phyloP scores from a whole-genome alignment of 2,329 filamentous ascomycete species.

The Nakataea oryzae region DNA sequence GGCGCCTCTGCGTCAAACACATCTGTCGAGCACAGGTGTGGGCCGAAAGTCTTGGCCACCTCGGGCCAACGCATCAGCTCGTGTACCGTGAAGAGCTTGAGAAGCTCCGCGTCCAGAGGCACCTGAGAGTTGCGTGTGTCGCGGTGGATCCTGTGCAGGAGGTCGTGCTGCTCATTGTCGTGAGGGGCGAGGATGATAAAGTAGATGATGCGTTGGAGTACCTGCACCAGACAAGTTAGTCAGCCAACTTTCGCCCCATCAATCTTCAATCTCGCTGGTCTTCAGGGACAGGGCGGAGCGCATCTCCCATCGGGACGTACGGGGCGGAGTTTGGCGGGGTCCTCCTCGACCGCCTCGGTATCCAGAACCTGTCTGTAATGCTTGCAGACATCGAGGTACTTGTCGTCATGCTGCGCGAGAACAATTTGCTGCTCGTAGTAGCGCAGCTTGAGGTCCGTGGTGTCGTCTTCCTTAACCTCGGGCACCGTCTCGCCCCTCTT shows the following conservation, averaged over 20 bases:
- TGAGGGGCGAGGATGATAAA: slow-evolving; percentile 94
- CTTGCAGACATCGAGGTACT: slow-evolving; percentile 96
- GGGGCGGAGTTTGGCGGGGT: slow-evolving; percentile 73
- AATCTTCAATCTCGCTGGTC: too few relatives aligned
- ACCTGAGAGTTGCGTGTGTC: slow-evolving; percentile 75
- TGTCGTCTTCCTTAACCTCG: slow-evolving; percentile 72
- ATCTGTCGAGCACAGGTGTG: slow-evolving; percentile 79
- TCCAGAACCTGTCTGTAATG: slow-evolving; percentile 95
- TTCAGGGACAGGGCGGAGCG: too few relatives aligned
- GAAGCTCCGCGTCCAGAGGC: slow-evolving; percentile 68
- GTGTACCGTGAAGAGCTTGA: slow-evolving; percentile 89
- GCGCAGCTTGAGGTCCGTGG: slow-evolving; percentile 87
- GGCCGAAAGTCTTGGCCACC: slow-evolving; percentile 78
- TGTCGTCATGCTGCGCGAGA: slow-evolving; percentile 91
- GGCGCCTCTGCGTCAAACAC: slow-evolving; percentile 60
- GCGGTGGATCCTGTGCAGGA: slow-evolving; percentile 83
- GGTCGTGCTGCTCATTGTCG: slow-evolving; percentile 97
- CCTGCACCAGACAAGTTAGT: slow-evolving; percentile 34
- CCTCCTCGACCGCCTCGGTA: slow-evolving; percentile 88
- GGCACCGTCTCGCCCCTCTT: slow-evolving; percentile 70
- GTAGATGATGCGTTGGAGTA: slow-evolving; percentile 91
- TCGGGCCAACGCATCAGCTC: slow-evolving; percentile 99
- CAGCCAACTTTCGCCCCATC: background rate
- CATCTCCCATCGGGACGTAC: slow-evolving; percentile 39
- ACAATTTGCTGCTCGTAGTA: slow-evolving; percentile 98